Percentiles rank a stretch among this genome's conserved stretches.
Evolutionary conservation across 805 yeast species (phyloP).

Genomic region (Candida pseudofarinosa): DNA sequence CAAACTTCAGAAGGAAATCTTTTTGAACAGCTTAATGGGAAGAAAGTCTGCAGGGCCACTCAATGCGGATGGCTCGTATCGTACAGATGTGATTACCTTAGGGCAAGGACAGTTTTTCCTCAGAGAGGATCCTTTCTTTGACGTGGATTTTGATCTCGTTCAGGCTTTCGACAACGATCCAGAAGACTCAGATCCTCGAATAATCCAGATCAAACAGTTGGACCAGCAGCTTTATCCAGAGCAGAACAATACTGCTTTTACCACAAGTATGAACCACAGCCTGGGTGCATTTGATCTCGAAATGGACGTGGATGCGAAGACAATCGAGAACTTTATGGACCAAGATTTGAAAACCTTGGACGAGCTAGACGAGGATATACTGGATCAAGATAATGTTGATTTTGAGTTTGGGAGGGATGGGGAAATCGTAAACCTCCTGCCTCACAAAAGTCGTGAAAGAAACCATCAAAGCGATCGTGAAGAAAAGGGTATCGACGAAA

Average conservation of each 20-base stretch:
- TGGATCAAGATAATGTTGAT: slow-evolving; percentile 9
- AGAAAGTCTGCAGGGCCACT: not conserved
- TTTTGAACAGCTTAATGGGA: slow-evolving; percentile 1
- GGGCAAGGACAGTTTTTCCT: slow-evolving; percentile 6
- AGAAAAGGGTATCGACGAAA: slow-evolving; percentile 1
- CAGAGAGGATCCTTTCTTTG: slow-evolving; percentile 23
- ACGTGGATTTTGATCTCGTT: slow-evolving; percentile 20
- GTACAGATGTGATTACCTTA: not conserved
- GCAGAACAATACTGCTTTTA: not conserved
- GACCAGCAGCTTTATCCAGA: slow-evolving; percentile 8
- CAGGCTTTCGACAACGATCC: slow-evolving; percentile 8
- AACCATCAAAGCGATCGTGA: slow-evolving; percentile 1
- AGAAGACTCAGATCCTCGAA: slow-evolving; percentile 11
- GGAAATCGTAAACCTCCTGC: slow-evolving; percentile 2
- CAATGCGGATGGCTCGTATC: not conserved
- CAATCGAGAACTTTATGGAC: slow-evolving; percentile 13
- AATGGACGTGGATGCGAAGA: slow-evolving; percentile 4
- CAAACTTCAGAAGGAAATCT: slow-evolving; percentile 8
- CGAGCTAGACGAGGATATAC: slow-evolving; percentile 5
- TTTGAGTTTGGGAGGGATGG: slow-evolving; percentile 22
- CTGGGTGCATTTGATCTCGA: not conserved
- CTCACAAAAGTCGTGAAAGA: not conserved
- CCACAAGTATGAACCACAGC: not conserved
- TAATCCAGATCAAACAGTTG: slow-evolving; percentile 10
- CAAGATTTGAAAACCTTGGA: slow-evolving; percentile 8